Conservation (phyloP, 257 asterid species). For the Rehmannia glutinosa region DNA sequence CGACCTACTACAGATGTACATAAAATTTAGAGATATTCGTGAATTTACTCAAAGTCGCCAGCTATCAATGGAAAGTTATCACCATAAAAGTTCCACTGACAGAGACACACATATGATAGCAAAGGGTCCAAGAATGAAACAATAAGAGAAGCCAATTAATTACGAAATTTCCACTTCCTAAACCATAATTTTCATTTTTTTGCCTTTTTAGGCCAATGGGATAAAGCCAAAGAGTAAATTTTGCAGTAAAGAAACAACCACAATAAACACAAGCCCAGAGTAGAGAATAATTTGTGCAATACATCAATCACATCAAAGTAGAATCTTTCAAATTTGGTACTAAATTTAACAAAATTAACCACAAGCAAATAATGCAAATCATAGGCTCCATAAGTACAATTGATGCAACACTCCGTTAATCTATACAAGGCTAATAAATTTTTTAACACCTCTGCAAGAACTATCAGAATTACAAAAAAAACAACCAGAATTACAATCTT, state of each 20-base stretch:
- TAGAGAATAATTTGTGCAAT: conserved; percentile 1
- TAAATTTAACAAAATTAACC: conserved; percentile 3
- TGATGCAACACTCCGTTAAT: not conserved
- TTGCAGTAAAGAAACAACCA: no score
- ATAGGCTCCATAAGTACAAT: not conserved
- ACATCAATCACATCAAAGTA: conserved; percentile 14
- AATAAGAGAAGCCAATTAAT: not conserved
- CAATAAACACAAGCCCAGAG: conserved; percentile 7
- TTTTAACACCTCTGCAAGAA: no score
- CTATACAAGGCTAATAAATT: no score
- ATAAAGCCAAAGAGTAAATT: no score
- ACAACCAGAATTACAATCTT: not conserved
- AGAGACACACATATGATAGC: not conserved
- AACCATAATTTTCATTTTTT: no score
- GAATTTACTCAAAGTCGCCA: not conserved
- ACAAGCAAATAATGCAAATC: conserved; percentile 9
- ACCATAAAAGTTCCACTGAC: not conserved
- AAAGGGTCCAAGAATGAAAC: not conserved
- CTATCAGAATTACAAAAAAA: no score
- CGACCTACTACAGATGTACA: no score
- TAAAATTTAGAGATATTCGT: no score
- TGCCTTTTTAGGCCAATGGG: conserved; percentile 1
- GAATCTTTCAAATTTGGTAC: conserved; percentile 1
- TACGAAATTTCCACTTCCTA: not conserved
- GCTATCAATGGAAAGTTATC: not conserved